A percentile compares a stretch with the other conserved stretches of the same genome.
Conservation (phyloP, 345 rosid species). For the Eucalyptus curtisii region DNA sequence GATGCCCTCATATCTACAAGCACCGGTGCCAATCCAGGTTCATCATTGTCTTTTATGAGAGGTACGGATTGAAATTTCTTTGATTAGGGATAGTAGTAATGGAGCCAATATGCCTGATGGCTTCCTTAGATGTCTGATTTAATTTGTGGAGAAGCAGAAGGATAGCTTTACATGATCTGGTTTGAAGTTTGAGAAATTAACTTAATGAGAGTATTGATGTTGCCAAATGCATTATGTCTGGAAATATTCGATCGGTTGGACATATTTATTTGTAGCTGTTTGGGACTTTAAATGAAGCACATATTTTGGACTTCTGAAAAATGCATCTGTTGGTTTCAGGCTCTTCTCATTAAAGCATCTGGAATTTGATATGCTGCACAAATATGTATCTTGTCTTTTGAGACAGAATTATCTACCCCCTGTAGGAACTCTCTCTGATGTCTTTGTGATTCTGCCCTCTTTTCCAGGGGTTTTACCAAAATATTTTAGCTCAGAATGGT, state of each 20-base stretch:
- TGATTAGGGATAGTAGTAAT: neutral
- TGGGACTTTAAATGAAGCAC: neutral
- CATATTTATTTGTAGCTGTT: neutral
- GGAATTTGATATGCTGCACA: neutral
- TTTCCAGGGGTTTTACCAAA: constrained; percentile 73
- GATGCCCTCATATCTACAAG: constrained; percentile 60
- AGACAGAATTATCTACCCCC: neutral
- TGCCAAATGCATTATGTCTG: neutral
- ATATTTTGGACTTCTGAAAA: neutral
- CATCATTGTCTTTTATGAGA: constrained; percentile 81
- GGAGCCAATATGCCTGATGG: neutral
- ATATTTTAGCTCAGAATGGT: constrained; percentile 98
- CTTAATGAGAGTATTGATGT: neutral
- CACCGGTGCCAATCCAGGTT: constrained; percentile 64
- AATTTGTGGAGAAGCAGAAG: neutral
- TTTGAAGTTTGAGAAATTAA: neutral
- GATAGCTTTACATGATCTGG: neutral
- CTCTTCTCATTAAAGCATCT: neutral
- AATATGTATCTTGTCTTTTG: neutral
- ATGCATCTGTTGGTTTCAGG: neutral
- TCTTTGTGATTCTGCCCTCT: neutral
- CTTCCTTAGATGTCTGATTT: neutral
- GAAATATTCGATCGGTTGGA: neutral
- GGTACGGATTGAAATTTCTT: constrained; percentile 19
- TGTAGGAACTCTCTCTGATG: neutral